Evolutionary conservation across 768 basidiomycete species (phyloP), one percentile per base, ranked within the genome.

Genomic region (Macrolepiota fuliginosa): DNA sequence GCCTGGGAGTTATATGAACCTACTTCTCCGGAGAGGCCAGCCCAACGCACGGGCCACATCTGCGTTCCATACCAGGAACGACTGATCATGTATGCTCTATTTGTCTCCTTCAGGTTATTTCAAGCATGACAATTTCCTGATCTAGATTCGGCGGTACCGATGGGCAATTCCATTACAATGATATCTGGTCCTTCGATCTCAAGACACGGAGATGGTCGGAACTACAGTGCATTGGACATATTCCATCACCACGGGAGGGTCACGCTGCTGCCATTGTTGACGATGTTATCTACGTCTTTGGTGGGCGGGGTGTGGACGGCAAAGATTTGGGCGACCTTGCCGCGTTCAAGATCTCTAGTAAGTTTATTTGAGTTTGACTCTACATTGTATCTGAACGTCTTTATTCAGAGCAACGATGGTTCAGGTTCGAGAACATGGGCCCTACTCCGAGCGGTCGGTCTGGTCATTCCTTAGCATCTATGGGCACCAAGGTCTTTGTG

Each of bases 391-490:
- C 32, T 35, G n/a, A 35, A 24, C 56, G 65, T 32, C 54, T 65
- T 55, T 29, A 45, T 63, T 51, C 71, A 98, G 96, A 95, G 74
- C 92, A 94, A 70, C 83, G 97, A 67, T 99, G 97, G 97, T 99
- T 96, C 77, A 98, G 96, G 94, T 99, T 99, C 80, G 95, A 98
- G 74, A 97, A 98, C 71, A 99, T 99, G 97, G 97, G 97, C 0
- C 96, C 96, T 17, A 85, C 93, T 15, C 97, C 97, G 0, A 88
- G 82, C 42, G 92, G 94, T 2, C 84, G 97, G 54, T 96, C 94
- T 9, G 97, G 97, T 1, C 97, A 99, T 74, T 92, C 96, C n/a
- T 96, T 99, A 95, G 94, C 96, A 6, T 88, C 93, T 12, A 88
- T 91, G 70, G 94, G 92, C 32, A 83, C 88, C 52, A 85, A 89